Evolutionary conservation across 495 filamentous ascomycete species (phyloP).

Genomic region (Achaetomiella virescens): DNA sequence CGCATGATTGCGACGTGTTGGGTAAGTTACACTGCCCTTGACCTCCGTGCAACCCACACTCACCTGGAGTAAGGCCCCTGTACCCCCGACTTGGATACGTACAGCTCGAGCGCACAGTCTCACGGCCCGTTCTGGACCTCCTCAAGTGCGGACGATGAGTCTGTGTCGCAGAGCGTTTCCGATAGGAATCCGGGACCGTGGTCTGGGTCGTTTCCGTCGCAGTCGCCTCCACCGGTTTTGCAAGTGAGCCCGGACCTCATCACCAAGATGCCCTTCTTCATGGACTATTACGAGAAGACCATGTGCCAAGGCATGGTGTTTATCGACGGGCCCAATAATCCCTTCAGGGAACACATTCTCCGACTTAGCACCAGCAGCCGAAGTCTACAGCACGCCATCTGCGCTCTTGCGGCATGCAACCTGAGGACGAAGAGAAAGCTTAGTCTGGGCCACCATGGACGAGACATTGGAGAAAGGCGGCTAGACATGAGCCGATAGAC

Average conservation of each 20-base stretch:
- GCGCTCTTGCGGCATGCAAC: constrained; percentile 82
- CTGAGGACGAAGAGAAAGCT: constrained; percentile 56
- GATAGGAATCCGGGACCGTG: constrained; percentile 22
- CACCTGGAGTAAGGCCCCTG: constrained; percentile 25
- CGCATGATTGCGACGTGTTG: constrained; percentile 41
- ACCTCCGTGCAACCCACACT: constrained; percentile 1
- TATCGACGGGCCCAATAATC: constrained; percentile 78
- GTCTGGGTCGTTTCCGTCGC: constrained; percentile 23
- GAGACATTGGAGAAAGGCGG: constrained; percentile 32
- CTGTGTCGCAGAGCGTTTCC: constrained; percentile 27
- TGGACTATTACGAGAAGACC: constrained; percentile 78
- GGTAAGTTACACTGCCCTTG: constrained; percentile 29
- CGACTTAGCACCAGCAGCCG: constrained; percentile 70
- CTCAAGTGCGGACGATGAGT: constrained; percentile 38
- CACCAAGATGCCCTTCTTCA: constrained; percentile 54
- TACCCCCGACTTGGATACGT: constrained; percentile 42
- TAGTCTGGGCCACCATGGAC: constrained; percentile 45
- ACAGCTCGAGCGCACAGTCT: constrained; percentile 41
- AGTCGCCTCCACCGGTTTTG: constrained; percentile 24
- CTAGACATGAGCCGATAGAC: constrained; percentile 31
- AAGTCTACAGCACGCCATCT: constrained; percentile 86
- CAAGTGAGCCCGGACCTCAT: constrained; percentile 48
- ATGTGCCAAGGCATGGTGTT: constrained; percentile 88
- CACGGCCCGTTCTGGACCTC: constrained; percentile 38
- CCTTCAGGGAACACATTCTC: constrained; percentile 79